Evolutionary conservation across 2,329 filamentous ascomycete species (phyloP).

Genomic region (Xylogone sp.): DNA sequence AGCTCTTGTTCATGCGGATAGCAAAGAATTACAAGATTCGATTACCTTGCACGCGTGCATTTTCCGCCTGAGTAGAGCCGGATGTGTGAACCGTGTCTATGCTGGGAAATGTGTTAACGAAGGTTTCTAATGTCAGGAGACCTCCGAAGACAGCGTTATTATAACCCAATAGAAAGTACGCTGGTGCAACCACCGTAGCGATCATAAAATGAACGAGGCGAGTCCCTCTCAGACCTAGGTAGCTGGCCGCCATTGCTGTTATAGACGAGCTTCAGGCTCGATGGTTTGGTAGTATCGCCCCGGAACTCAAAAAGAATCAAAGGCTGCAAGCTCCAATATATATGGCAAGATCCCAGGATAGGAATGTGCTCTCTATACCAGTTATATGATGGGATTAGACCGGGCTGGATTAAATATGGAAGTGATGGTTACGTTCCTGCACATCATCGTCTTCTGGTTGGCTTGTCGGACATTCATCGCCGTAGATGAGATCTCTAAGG

Average conservation of each 20-base stretch:
- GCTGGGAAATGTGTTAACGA: slow-evolving; percentile 30
- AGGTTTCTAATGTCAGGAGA: slow-evolving; percentile 14
- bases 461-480: no score
- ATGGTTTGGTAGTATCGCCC: background rate
- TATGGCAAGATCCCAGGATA: background rate
- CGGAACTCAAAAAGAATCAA: background rate
- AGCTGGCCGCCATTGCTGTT: background rate
- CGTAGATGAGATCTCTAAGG: no score
- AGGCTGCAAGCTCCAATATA: background rate
- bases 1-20: background rate
- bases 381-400: background rate
- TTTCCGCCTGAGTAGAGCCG: slow-evolving; percentile 37
- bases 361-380: background rate
- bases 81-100: slow-evolving; percentile 34
- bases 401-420: background rate
- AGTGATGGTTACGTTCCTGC: background rate
- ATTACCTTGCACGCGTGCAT: slow-evolving; percentile 27
- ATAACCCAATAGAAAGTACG: slow-evolving; percentile 36
- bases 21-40: background rate
- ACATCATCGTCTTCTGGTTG: no score
- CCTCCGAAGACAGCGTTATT: slow-evolving; percentile 34
- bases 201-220: slow-evolving; percentile 24
- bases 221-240: slow-evolving; percentile 5
- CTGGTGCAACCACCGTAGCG: slow-evolving; percentile 37
- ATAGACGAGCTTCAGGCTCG: background rate